These are phyloP conservation scores for Acer yangbiense DNA, from an alignment of 345 rosid species.

Conservation along the genomic window DNA sequence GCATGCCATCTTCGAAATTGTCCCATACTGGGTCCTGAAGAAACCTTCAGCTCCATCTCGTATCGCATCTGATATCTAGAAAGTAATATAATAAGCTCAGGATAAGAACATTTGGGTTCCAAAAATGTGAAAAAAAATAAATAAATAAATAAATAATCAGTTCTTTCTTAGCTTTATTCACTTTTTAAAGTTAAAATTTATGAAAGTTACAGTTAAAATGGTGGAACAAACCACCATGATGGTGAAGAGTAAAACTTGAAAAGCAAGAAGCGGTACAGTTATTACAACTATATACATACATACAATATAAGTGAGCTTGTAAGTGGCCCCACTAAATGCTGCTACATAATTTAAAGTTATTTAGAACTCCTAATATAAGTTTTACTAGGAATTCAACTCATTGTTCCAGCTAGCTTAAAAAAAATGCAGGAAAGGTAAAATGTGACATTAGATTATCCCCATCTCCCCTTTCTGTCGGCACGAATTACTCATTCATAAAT, in stretches of 20 bases:
- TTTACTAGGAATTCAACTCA: neutral
- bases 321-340: too few species aligned
- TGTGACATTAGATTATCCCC: neutral
- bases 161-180: neutral
- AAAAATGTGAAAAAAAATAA: neutral
- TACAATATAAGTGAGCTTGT: too few species aligned
- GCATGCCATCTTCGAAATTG: constrained; percentile 95
- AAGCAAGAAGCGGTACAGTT: too few species aligned
- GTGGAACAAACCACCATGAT: neutral
- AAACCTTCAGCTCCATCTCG: constrained; percentile 99
- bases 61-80: constrained; percentile 97
- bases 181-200: neutral
- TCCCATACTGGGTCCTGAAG: constrained; percentile 96
- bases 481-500: neutral
- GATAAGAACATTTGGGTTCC: constrained; percentile 16
- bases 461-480: neutral
- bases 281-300: too few species aligned
- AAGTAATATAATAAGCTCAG: constrained; percentile 38
- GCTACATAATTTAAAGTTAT: too few species aligned
- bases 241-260: neutral
- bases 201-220: neutral
- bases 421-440: neutral
- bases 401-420: neutral
- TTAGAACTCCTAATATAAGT: neutral
- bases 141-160: neutral